These are phyloP conservation scores for Solanum rostratum DNA, from an alignment of 257 asterid species.

Conservation along the genomic window DNA sequence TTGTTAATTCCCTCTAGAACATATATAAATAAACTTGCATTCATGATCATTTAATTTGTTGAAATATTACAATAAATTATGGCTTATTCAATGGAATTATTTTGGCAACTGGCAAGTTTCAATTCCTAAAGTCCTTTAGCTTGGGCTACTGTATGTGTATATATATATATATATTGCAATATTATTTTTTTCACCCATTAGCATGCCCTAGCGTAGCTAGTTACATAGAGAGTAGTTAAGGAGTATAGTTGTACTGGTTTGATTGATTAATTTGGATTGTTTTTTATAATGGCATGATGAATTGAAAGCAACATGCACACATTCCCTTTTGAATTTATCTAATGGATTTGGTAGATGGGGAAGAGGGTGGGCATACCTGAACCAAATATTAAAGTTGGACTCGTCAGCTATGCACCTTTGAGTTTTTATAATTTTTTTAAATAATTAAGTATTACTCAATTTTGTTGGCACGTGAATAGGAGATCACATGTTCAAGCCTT, in stretches of 20 bases:
- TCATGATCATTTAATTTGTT: background rate
- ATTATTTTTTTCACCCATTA: background rate
- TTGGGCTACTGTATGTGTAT: background rate
- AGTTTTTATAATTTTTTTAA: background rate
- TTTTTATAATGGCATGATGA: background rate
- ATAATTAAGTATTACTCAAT: background rate
- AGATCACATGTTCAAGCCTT: too few relatives aligned
- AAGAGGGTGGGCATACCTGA: background rate
- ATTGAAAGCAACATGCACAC: slow-evolving; percentile 4
- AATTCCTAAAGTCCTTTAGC: background rate
- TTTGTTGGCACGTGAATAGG: too few relatives aligned
- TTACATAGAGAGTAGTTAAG: background rate
- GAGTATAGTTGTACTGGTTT: background rate
- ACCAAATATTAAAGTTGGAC: background rate
- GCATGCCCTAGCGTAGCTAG: background rate
- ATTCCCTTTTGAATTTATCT: background rate
- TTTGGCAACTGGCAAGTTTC: background rate
- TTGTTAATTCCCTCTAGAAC: background rate
- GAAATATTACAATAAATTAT: background rate
- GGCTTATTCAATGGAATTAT: background rate
- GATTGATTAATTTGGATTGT: background rate
- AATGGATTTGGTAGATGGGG: background rate
- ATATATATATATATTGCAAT: background rate
- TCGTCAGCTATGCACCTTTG: background rate
- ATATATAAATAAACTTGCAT: background rate